Percentiles rank a stretch among this genome's conserved stretches.
Evolutionary conservation across 805 yeast species (phyloP).

Genomic region (Candida anglica): DNA sequence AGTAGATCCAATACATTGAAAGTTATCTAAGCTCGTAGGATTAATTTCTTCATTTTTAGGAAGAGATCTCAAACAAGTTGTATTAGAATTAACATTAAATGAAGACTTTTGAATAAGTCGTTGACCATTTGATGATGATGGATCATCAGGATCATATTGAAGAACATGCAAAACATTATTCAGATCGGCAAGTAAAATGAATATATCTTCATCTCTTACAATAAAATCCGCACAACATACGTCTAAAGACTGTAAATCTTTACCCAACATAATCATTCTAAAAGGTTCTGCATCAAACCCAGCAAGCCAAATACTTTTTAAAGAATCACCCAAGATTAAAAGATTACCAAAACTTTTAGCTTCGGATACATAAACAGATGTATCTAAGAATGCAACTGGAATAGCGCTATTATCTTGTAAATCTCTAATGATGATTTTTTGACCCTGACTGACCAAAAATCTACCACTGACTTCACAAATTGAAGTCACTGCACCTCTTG

Average conservation of each 20-base stretch:
- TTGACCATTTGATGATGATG: slow-evolving; percentile 76
- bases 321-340: slow-evolving; percentile 75
- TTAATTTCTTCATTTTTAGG: slow-evolving; percentile 33
- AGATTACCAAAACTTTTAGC: slow-evolving; percentile 81
- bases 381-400: slow-evolving; percentile 91
- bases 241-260: slow-evolving; percentile 61
- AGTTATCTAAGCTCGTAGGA: slow-evolving; percentile 25
- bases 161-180: slow-evolving; percentile 64
- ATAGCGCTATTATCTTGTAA: slow-evolving; percentile 83
- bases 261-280: slow-evolving; percentile 73
- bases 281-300: slow-evolving; percentile 97
- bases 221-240: slow-evolving; percentile 75
- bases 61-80: slow-evolving; percentile 50
- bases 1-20: slow-evolving; percentile 67
- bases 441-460: slow-evolving; percentile 82
- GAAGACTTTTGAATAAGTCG: slow-evolving; percentile 65
- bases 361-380: slow-evolving; percentile 75
- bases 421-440: slow-evolving; percentile 73
- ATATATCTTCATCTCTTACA: slow-evolving; percentile 65
- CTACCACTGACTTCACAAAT: slow-evolving; percentile 80
- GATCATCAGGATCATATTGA: slow-evolving; percentile 91
- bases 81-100: slow-evolving; percentile 61
- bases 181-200: slow-evolving; percentile 65
- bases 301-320: slow-evolving; percentile 70
- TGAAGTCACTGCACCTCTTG: slow-evolving; percentile 80